Percentiles rank a stretch among this genome's conserved stretches.
These are phyloP conservation scores for Venturia pyrina DNA, from an alignment of 2,329 filamentous ascomycete species.

Conservation along the genomic window DNA sequence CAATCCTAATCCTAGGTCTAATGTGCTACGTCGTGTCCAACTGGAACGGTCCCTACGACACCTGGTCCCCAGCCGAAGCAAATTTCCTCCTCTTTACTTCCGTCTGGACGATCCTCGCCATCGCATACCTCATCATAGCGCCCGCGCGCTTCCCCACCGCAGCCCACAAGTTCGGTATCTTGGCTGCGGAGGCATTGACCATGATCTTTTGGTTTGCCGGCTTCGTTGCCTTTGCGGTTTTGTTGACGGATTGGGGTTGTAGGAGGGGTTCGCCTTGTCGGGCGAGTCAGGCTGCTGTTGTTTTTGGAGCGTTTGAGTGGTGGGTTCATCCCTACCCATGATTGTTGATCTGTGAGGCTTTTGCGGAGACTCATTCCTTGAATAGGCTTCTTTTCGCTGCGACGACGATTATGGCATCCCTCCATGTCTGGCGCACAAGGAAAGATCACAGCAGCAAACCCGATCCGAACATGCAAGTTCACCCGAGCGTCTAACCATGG, in stretches of 20 bases:
- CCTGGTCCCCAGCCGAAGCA: conserved; percentile 44
- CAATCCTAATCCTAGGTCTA: conserved; percentile 65
- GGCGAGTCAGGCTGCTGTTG: conserved; percentile 51
- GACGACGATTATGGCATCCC: conserved; percentile 38
- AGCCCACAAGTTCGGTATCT: conserved; percentile 55
- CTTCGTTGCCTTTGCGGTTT: conserved; percentile 65
- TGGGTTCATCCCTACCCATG: conserved; percentile 18
- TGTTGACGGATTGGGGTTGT: conserved; percentile 48
- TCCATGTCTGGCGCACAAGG: conserved; percentile 36
- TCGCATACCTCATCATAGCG: conserved; percentile 46
- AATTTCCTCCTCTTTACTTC: conserved; percentile 74
- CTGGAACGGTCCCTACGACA: conserved; percentile 41
- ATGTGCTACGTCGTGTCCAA: conserved; percentile 53
- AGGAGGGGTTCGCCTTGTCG: conserved; percentile 45
- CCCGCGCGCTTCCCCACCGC: conserved; percentile 25
- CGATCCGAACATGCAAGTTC: conserved; percentile 18
- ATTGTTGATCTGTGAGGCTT: neutral
- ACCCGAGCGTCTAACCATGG: conserved; percentile 1
- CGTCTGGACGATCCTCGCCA: conserved; percentile 64
- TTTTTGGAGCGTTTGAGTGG: conserved; percentile 59
- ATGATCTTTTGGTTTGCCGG: conserved; percentile 87
- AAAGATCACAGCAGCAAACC: conserved; percentile 23
- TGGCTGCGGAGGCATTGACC: conserved; percentile 62
- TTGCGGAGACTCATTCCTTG: neutral
- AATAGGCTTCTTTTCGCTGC: conserved; percentile 41